phyloP scores from a whole-genome alignment of 176 grass and related monocot species.

The Typha latifolia region DNA sequence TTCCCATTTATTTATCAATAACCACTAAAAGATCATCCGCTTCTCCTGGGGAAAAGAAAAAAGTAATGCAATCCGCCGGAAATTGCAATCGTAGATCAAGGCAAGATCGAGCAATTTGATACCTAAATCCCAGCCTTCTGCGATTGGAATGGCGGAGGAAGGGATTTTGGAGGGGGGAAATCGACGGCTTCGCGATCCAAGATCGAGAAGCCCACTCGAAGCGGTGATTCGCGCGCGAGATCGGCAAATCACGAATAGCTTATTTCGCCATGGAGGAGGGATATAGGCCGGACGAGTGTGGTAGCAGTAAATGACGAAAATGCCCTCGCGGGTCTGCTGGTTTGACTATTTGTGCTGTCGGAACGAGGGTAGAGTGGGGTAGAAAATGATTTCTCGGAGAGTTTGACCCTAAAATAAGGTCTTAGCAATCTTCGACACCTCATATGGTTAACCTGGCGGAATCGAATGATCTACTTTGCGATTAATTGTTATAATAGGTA shows the following conservation, averaged over 20 bases:
- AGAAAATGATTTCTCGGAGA: not conserved
- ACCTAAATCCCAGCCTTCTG: not conserved
- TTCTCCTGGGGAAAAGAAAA: not conserved
- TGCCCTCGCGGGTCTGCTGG: not conserved
- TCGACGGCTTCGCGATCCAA: not conserved
- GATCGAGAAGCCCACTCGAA: not conserved
- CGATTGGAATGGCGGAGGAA: not conserved
- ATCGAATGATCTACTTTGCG: no score
- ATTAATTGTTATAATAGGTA: no score
- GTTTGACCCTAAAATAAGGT: no score
- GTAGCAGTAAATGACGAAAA: not conserved
- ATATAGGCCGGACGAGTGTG: not conserved
- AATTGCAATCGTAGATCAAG: no score
- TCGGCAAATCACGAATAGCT: not conserved
- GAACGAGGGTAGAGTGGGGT: not conserved
- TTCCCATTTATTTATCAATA: conserved; percentile 28
- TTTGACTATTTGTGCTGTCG: not conserved
- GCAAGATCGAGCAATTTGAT: no score
- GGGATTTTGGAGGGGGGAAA: not conserved
- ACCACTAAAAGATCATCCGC: not conserved
- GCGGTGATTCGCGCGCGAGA: not conserved
- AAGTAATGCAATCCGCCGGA: not conserved
- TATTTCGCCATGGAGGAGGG: not conserved
- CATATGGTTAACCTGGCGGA: no score
- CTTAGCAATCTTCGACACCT: no score